phyloP scores from a whole-genome alignment of 192 early-diverging fungal species.

The Backusella psychrophila region DNA sequence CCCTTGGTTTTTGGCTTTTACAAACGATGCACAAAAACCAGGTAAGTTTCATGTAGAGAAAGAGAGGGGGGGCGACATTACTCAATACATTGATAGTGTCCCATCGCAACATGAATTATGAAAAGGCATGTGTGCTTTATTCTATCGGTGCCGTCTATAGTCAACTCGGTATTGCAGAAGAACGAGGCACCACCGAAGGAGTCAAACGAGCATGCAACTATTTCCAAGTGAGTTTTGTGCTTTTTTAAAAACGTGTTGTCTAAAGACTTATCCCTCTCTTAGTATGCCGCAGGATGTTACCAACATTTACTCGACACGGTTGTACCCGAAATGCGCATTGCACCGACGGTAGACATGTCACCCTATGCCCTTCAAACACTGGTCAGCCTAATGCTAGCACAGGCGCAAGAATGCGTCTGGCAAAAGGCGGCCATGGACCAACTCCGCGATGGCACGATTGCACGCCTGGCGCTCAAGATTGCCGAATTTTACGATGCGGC shows the following conservation, averaged over 20 bases:
- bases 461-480: constrained; percentile 73
- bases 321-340: constrained; percentile 61
- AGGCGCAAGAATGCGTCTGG: constrained; percentile 95
- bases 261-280: background rate
- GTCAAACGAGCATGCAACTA: constrained; percentile 72
- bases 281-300: constrained; percentile 81
- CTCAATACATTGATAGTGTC: constrained; percentile 37
- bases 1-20: constrained; percentile 68
- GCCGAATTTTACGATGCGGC: constrained; percentile 72
- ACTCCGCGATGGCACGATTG: constrained; percentile 75
- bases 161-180: constrained; percentile 71
- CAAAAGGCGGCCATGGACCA: constrained; percentile 79
- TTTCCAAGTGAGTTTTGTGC: constrained; percentile 65
- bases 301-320: constrained; percentile 57
- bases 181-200: constrained; percentile 68
- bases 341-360: constrained; percentile 70
- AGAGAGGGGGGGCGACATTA: background rate
- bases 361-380: constrained; percentile 63
- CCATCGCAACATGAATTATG: constrained; percentile 76
- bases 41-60: constrained; percentile 29
- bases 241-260: background rate
- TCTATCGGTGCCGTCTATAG: constrained; percentile 86
- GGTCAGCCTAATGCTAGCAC: constrained; percentile 82
- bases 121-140: constrained; percentile 82
- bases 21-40: constrained; percentile 50